Evolutionary conservation across 192 early-diverging fungal genomes (phyloP).

Genomic region (Chytriomyces sp.): DNA sequence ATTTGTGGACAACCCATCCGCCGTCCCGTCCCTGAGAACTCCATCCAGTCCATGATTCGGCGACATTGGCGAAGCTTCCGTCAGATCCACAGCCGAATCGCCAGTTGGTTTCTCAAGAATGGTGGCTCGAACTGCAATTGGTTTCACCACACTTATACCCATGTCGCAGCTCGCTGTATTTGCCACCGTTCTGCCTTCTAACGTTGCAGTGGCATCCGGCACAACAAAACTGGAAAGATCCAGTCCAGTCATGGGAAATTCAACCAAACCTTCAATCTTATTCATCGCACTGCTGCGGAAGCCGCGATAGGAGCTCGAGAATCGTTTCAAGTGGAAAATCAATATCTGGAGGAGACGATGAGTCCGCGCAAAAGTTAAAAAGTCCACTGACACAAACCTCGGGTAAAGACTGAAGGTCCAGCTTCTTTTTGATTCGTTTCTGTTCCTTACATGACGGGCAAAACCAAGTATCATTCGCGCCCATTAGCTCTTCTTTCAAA

Average conservation of each 20-base stretch:
- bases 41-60: neutral
- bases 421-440: conserved; percentile 60
- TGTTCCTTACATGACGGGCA: conserved; percentile 61
- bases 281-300: conserved; percentile 57
- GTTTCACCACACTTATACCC: neutral
- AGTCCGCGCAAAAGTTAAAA: conserved; percentile 32
- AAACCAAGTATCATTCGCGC: conserved; percentile 57
- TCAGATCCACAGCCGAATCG: neutral
- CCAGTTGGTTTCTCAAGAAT: conserved; percentile 1
- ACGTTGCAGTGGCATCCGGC: neutral
- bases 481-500: conserved; percentile 64
- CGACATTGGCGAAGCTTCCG: neutral
- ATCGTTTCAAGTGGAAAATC: conserved; percentile 86
- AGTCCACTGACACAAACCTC: conserved; percentile 54
- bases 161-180: no score
- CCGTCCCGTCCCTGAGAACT: neutral
- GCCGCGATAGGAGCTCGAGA: conserved; percentile 66
- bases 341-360: conserved; percentile 53
- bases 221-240: conserved; percentile 68
- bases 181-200: no score
- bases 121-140: neutral
- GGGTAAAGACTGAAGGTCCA: conserved; percentile 66
- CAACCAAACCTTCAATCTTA: conserved; percentile 76
- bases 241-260: conserved; percentile 73
- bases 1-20: neutral